These are phyloP conservation scores for Penicillium taxi DNA, from an alignment of 495 filamentous ascomycete species.

Conservation along the genomic window DNA sequence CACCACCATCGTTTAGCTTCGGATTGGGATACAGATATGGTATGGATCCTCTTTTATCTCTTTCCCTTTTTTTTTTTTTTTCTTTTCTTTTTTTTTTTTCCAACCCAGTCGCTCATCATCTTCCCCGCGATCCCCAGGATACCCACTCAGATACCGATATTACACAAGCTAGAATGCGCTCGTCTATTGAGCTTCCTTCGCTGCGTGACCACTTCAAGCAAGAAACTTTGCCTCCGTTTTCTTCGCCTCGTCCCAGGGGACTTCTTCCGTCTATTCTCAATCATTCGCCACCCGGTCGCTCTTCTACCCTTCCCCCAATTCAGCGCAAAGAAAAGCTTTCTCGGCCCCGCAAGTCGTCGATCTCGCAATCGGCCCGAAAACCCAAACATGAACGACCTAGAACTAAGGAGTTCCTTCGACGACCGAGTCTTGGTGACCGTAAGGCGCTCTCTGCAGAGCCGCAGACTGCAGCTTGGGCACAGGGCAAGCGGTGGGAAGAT, in stretches of 20 bases:
- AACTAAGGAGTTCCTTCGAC: conserved; percentile 58
- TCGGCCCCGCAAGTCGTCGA: conserved; percentile 74
- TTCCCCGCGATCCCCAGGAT: conserved; percentile 41
- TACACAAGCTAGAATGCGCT: conserved; percentile 47
- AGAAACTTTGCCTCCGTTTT: conserved; percentile 56
- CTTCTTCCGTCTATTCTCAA: conserved; percentile 74
- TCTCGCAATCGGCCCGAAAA: conserved; percentile 63
- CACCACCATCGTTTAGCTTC: conserved; percentile 72
- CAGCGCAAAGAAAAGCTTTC: conserved; percentile 57
- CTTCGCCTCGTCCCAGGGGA: conserved; percentile 55
- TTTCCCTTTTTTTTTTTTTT: not conserved
- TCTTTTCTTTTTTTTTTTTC: not conserved
- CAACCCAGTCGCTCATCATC: conserved; percentile 2
- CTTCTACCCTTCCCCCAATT: conserved; percentile 75
- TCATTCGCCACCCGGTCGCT: conserved; percentile 76
- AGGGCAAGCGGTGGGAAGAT: conserved; percentile 89
- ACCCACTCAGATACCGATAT: conserved; percentile 65
- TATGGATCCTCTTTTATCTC: conserved; percentile 33
- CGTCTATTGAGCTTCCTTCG: conserved; percentile 66
- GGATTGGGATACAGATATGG: conserved; percentile 80
- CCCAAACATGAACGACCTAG: conserved; percentile 68
- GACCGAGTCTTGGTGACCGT: conserved; percentile 64
- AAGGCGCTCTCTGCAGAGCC: conserved; percentile 84
- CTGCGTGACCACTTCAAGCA: conserved; percentile 65
- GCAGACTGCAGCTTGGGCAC: conserved; percentile 55